phyloP scores from a whole-genome alignment of 495 filamentous ascomycete genomes.

The Podospora pseudoanserina region DNA sequence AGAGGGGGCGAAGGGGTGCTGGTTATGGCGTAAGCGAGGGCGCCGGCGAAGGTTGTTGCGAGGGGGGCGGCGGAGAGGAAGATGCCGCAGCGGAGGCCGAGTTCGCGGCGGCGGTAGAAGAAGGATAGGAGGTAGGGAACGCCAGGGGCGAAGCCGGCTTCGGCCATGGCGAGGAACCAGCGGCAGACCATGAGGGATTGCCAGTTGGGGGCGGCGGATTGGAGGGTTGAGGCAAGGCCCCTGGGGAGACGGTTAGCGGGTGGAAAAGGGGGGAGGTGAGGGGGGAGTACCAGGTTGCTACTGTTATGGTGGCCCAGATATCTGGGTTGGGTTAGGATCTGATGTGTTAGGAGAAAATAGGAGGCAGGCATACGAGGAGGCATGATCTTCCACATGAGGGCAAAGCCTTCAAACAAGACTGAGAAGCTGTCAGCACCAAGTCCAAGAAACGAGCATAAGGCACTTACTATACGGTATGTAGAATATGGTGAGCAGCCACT shows the following conservation, averaged over 20 bases:
- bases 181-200: conserved; percentile 62
- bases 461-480: conserved; percentile 59
- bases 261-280: background rate
- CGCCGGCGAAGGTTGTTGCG: conserved; percentile 79
- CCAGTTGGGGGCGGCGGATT: conserved; percentile 61
- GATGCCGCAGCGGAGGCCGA: conserved; percentile 72
- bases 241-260: conserved; percentile 29
- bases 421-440: background rate
- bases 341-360: background rate
- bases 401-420: conserved; percentile 65
- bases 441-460: background rate
- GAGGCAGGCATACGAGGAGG: conserved; percentile 40
- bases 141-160: conserved; percentile 67
- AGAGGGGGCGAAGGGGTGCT: conserved; percentile 57
- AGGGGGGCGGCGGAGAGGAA: conserved; percentile 76
- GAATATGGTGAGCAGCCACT: conserved; percentile 76
- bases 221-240: conserved; percentile 57
- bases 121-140: conserved; percentile 74
- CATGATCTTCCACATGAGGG: conserved; percentile 69
- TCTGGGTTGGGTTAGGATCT: conserved; percentile 18
- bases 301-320: conserved; percentile 35
- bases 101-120: conserved; percentile 76
- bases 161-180: conserved; percentile 63
- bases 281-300: conserved; percentile 23
- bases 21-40: conserved; percentile 79